Percentiles rank a stretch among this genome's conserved stretches.
Evolutionary conservation across 208 protist genomes (phyloP).

Genomic region (Crithidia expoeki): DNA sequence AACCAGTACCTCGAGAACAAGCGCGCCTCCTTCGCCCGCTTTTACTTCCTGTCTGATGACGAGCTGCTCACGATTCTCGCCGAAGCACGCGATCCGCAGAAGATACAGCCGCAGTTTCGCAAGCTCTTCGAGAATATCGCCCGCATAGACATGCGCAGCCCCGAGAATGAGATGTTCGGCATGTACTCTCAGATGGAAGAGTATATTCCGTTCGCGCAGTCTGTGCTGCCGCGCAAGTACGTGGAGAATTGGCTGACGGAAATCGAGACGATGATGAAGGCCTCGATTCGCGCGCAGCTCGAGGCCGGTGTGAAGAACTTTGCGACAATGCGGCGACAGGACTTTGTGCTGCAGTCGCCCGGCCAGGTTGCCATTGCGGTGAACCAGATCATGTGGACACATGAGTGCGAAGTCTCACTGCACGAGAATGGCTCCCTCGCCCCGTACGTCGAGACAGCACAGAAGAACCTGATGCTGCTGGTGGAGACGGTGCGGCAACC

Average conservation of each 20-base stretch:
- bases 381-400: slow-evolving; percentile 95
- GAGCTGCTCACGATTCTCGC: slow-evolving; percentile 95
- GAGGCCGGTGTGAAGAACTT: slow-evolving; percentile 85
- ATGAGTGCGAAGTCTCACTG: slow-evolving; percentile 87
- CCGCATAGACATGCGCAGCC: slow-evolving; percentile 87
- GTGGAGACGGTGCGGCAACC: slow-evolving; percentile 89
- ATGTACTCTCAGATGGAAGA: slow-evolving; percentile 97
- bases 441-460: slow-evolving; percentile 82
- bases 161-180: slow-evolving; percentile 93
- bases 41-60: slow-evolving; percentile 95
- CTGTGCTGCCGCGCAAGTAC: slow-evolving; percentile 94
- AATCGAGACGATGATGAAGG: slow-evolving; percentile 95
- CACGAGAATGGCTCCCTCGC: slow-evolving; percentile 82
- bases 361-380: slow-evolving; percentile 94
- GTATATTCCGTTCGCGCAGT: slow-evolving; percentile 92
- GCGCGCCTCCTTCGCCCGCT: slow-evolving; percentile 92
- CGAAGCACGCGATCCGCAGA: slow-evolving; percentile 94
- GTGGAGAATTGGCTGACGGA: slow-evolving; percentile 98
- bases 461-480: slow-evolving; percentile 89
- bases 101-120: slow-evolving; percentile 96
- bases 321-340: slow-evolving; percentile 61
- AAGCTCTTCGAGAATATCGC: slow-evolving; percentile 97
- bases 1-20: slow-evolving; percentile 98
- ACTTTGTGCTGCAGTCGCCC: slow-evolving; percentile 84
- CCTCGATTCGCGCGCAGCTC: slow-evolving; percentile 89